These are phyloP conservation scores for Blastocystis sp. DNA, from an alignment of 352 stramenopile species.

Conservation along the genomic window DNA sequence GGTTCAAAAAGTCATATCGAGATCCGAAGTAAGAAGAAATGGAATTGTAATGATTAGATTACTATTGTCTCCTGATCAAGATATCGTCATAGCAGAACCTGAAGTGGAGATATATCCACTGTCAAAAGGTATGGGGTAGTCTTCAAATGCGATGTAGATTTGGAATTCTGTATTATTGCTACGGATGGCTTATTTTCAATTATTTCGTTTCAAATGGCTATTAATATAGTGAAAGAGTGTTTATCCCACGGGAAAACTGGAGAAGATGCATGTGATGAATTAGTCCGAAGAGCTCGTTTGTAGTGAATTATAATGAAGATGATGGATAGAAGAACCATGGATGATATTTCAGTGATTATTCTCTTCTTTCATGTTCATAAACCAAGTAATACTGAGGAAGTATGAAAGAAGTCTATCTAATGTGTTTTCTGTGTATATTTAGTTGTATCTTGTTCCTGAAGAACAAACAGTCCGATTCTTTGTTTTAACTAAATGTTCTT, in stretches of 20 bases:
- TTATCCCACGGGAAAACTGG: background rate
- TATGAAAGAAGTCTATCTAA: background rate
- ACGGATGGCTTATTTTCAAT: conserved; percentile 35
- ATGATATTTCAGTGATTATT: conserved; percentile 61
- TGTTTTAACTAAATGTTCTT: background rate
- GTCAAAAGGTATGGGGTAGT: background rate
- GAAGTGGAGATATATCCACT: conserved; percentile 55
- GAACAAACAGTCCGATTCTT: background rate
- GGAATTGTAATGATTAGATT: background rate
- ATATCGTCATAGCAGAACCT: conserved; percentile 38
- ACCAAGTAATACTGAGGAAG: background rate
- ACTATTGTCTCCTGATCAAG: background rate
- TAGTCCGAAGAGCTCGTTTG: background rate
- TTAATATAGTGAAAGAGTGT: conserved; percentile 54
- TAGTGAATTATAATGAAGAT: background rate
- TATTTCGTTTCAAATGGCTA: conserved; percentile 37
- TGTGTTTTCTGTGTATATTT: no score
- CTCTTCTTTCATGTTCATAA: conserved; percentile 43
- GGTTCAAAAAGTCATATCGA: conserved; percentile 47
- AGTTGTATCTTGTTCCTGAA: no score
- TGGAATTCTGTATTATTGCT: conserved; percentile 55
- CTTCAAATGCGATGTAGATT: background rate
- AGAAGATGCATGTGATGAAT: conserved; percentile 38
- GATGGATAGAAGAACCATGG: conserved; percentile 25
- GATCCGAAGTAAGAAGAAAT: background rate